phyloP scores from a whole-genome alignment of 768 basidiomycete species.

The Coprinellus aureogranulatus region DNA sequence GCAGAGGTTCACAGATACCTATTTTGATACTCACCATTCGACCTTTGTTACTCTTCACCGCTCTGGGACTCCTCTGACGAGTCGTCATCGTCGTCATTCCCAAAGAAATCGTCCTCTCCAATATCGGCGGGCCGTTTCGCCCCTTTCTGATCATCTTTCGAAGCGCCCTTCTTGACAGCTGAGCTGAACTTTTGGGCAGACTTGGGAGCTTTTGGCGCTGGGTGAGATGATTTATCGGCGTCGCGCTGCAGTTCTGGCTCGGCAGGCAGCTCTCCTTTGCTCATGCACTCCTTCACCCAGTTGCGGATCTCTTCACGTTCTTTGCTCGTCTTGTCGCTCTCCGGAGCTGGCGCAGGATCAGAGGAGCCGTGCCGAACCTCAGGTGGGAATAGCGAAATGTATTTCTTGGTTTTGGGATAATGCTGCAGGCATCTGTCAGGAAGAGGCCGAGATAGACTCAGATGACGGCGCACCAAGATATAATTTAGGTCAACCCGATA shows the following conservation, averaged over 20 bases:
- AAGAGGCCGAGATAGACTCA: background rate
- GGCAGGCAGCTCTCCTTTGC: conserved; percentile 49
- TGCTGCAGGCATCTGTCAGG: conserved; percentile 43
- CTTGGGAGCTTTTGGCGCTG: background rate
- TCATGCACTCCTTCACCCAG: conserved; percentile 62
- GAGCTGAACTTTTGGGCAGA: conserved; percentile 5
- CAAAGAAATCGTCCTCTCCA: conserved; percentile 42
- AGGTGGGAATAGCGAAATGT: conserved; percentile 86
- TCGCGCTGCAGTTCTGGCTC: conserved; percentile 53
- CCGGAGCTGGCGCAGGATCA: conserved; percentile 24
- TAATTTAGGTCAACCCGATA: conserved; percentile 91
- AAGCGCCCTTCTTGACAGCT: conserved; percentile 4
- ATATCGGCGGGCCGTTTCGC: conserved; percentile 10
- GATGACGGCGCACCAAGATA: conserved; percentile 56
- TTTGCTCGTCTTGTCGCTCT: conserved; percentile 40
- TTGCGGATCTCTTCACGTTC: conserved; percentile 57
- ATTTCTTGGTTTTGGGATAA: conserved; percentile 83
- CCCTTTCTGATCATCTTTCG: background rate
- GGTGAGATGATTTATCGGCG: background rate
- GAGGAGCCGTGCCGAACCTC: conserved; percentile 42
- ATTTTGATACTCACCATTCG: background rate
- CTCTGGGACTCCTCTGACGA: conserved; percentile 11
- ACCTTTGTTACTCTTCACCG: background rate
- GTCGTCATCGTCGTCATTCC: conserved; percentile 37
- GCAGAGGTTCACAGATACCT: background rate